These are phyloP conservation scores for Kandelia obovata DNA, from an alignment of 345 rosid species.

Conservation along the genomic window DNA sequence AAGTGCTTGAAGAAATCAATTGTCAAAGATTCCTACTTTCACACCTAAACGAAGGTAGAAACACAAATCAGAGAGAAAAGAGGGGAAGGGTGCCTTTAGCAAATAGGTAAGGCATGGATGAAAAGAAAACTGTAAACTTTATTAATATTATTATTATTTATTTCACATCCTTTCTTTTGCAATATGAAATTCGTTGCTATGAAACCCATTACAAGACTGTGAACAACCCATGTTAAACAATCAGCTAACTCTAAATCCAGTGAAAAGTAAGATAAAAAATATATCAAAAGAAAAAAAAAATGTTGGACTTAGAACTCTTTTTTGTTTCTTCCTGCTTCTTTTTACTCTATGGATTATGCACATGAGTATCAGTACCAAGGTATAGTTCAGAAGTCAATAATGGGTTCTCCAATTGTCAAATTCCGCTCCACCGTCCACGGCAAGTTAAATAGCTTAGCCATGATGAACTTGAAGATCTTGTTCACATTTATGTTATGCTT, in stretches of 20 bases:
- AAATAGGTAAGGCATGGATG: background rate
- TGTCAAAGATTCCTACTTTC: background rate
- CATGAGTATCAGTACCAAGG: constrained; percentile 1
- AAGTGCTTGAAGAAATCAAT: background rate
- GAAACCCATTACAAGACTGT: background rate
- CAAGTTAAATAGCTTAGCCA: constrained; percentile 82
- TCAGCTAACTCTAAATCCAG: background rate
- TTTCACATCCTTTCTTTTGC: background rate
- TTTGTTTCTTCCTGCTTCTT: background rate
- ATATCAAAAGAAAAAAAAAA: background rate
- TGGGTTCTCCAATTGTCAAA: constrained; percentile 87
- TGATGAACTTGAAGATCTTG: constrained; percentile 93
- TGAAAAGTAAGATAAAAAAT: background rate
- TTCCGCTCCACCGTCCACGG: constrained; percentile 90
- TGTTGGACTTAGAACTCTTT: background rate
- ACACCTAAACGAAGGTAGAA: too few species aligned
- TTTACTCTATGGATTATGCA: constrained; percentile 16
- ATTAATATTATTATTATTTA: background rate
- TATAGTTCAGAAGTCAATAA: constrained; percentile 56
- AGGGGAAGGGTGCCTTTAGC: too few species aligned
- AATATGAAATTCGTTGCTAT: constrained; percentile 3
- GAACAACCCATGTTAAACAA: too few species aligned
- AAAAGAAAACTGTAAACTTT: background rate
- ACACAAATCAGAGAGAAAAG: too few species aligned
- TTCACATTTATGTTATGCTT: constrained; percentile 90